phyloP scores from a whole-genome alignment of 768 basidiomycete species.

The Kwoniella botswanensis region DNA sequence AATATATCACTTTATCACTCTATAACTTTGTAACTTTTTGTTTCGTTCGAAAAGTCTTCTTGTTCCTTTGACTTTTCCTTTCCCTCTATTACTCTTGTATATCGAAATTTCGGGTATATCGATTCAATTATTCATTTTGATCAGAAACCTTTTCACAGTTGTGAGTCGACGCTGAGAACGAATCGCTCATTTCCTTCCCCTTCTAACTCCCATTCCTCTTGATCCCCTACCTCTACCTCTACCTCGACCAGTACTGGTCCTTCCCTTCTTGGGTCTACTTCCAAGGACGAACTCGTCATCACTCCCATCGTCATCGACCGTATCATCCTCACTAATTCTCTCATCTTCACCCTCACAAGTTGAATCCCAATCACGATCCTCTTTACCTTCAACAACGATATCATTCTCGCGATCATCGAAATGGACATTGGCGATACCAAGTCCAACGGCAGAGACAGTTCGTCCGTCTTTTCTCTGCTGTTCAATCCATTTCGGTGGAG shows the following conservation, averaged over 20 bases:
- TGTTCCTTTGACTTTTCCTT: background rate
- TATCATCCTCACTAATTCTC: conserved; percentile 4
- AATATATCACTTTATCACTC: background rate
- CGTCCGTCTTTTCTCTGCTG: conserved; percentile 13
- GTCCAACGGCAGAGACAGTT: conserved; percentile 39
- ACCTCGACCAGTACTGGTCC: conserved; percentile 7
- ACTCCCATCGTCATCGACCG: conserved; percentile 11
- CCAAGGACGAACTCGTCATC: conserved; percentile 17
- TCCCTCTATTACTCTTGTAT: background rate
- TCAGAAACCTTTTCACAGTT: background rate
- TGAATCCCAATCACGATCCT: conserved; percentile 14
- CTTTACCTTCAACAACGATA: background rate
- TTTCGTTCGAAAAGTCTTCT: background rate
- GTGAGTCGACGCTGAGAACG: background rate
- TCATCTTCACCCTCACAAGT: conserved; percentile 8
- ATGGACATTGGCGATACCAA: conserved; percentile 50
- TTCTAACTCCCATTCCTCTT: conserved; percentile 8
- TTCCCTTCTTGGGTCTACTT: conserved; percentile 1
- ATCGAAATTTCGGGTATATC: background rate
- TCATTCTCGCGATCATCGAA: conserved; percentile 29
- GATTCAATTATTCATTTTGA: background rate
- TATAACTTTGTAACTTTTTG: background rate
- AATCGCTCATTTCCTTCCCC: conserved; percentile 7
- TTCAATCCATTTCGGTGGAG: conserved; percentile 28
- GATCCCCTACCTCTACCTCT: conserved; percentile 12